phyloP scores from a whole-genome alignment of 2,329 filamentous ascomycete species.

The Huntiella bhutanensis region DNA sequence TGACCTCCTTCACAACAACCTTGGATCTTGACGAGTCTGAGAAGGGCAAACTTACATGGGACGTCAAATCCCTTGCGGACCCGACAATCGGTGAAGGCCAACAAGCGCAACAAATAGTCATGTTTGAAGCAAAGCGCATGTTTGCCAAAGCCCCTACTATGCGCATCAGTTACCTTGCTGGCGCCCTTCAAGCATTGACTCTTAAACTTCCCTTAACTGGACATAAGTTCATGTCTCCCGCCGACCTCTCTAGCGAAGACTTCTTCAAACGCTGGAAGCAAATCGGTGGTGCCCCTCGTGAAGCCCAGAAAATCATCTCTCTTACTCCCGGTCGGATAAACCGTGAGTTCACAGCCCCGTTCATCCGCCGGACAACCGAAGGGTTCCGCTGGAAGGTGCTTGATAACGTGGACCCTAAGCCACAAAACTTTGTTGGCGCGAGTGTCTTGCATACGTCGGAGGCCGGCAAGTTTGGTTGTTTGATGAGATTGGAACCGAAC shows the following conservation, averaged over 20 bases:
- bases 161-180: slow-evolving; percentile 82
- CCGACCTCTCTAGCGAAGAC: slow-evolving; percentile 70
- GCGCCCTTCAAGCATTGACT: slow-evolving; percentile 79
- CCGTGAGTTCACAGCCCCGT: slow-evolving; percentile 48
- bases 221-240: slow-evolving; percentile 94
- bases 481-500: slow-evolving; percentile 88
- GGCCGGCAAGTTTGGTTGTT: slow-evolving; percentile 81
- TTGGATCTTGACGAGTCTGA: slow-evolving; percentile 59
- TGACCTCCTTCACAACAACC: slow-evolving; percentile 87
- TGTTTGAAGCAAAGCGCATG: slow-evolving; percentile 71
- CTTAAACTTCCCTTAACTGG: slow-evolving; percentile 73
- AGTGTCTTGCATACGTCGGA: slow-evolving; percentile 68
- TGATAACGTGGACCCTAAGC: slow-evolving; percentile 73
- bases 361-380: slow-evolving; percentile 53
- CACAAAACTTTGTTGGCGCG: slow-evolving; percentile 82
- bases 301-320: slow-evolving; percentile 74
- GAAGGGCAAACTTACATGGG: slow-evolving; percentile 53
- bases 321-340: slow-evolving; percentile 28
- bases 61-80: slow-evolving; percentile 76
- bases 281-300: slow-evolving; percentile 73
- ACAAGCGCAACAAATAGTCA: slow-evolving; percentile 82
- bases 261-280: slow-evolving; percentile 99
- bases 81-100: slow-evolving; percentile 53
- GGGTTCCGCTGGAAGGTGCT: slow-evolving; percentile 84
- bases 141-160: slow-evolving; percentile 80